Conservation (phyloP, 148 eudicot genomes). For the Silene uniflora region DNA sequence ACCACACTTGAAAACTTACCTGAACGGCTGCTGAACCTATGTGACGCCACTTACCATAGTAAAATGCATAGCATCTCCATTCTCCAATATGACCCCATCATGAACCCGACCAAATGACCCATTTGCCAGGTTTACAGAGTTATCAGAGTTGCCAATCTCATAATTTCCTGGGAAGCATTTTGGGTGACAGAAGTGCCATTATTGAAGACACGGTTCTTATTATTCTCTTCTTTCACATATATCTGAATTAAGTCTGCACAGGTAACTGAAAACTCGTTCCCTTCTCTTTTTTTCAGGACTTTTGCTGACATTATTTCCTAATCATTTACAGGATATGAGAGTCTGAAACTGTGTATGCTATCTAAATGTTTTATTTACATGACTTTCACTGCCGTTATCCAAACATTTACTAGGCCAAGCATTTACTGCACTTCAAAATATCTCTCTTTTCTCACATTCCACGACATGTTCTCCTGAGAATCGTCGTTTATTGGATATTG, state of each 20-base stretch:
- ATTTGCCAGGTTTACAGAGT: background rate
- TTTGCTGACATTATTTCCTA: background rate
- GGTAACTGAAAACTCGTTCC: constrained; percentile 10
- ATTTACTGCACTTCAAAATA: constrained; percentile 7
- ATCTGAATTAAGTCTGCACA: constrained; percentile 3
- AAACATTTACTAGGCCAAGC: background rate
- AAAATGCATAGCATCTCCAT: too few relatives aligned
- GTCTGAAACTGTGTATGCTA: background rate
- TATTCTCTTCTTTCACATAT: too few relatives aligned
- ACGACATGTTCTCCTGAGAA: background rate
- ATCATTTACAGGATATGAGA: background rate
- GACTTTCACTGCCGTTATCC: background rate
- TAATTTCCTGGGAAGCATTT: background rate
- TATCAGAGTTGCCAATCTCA: background rate
- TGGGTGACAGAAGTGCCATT: background rate
- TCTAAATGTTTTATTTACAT: background rate
- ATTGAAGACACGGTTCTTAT: background rate
- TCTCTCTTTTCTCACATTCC: background rate
- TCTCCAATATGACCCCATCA: too few relatives aligned
- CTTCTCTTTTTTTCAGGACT: background rate
- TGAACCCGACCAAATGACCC: background rate
- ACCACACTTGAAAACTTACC: too few relatives aligned
- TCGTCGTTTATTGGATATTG: background rate
- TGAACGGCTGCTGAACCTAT: too few relatives aligned
- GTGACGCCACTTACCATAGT: too few relatives aligned